Evolutionary conservation across 2,329 filamentous ascomycete species (phyloP), one percentile per base, ranked within the genome.

Genomic region (Cytospora chrysosperma): DNA sequence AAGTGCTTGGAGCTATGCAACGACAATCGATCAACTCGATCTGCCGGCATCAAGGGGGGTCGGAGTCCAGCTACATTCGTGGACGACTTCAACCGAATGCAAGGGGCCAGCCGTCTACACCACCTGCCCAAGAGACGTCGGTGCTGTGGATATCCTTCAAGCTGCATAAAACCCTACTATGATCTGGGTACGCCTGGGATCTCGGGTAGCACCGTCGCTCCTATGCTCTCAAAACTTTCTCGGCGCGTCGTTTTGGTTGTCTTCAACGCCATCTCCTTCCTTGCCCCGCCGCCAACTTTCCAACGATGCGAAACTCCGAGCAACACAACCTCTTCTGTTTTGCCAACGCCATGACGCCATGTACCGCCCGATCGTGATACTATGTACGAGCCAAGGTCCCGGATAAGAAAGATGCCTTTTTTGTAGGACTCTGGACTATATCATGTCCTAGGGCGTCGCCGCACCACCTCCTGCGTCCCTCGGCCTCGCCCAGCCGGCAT

Each of bases 281-380:
- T 8, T 24, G 28, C 26, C n/a, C 26, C 50, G 26, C n/a, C 8
- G 21, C 17, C 17, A 24, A 40, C 24, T 34, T 43, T n/a, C 51
- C 27, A 30, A n/a, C 55, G 27, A 47, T 15, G 24, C 26, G 32
- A 49, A 5, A 32, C 34, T 21, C n/a, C 19, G 51, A 17, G 10
- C 9, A 5, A n/a, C 24, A 43, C 50, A n/a, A n/a, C 34, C 21
- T 1, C 6, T 37, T 55, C n/a, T 34, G 6, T 24, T 49, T 52
- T n/a, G 21, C 59, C 37, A 61, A 63, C 57, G 57, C 62, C 57
- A 40, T 52, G 57, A 63, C 57, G 52, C 62, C 62, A 27, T 63
- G 30, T 26, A 15, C 54, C 28, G 19, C n/a, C 40, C n/a, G 26
- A 43, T 27, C 26, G 32, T 47, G 34, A 27, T 51, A 10, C 26